Conservation (phyloP, 2,329 filamentous ascomycete genomes). For the Phaeosphaeria sp. region DNA sequence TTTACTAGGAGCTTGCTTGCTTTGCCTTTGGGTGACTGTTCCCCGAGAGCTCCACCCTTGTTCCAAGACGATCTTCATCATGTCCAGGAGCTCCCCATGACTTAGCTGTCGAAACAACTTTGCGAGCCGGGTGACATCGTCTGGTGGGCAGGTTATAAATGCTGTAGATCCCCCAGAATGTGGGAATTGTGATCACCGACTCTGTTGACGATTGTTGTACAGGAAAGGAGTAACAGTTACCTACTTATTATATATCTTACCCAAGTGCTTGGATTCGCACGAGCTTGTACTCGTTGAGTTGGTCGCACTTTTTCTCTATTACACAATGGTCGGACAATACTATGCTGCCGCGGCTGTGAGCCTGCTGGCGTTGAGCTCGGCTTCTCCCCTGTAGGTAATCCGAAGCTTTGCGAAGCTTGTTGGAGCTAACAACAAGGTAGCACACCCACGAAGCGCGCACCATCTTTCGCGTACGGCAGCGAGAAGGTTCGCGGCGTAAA, state of each 20-base stretch:
- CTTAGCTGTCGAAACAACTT: constrained; percentile 3
- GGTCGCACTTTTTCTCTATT: constrained; percentile 1
- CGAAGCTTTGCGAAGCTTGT: not conserved
- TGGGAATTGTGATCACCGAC: not conserved
- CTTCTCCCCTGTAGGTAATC: constrained; percentile 38
- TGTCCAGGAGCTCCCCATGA: constrained; percentile 4
- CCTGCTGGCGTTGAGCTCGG: constrained; percentile 39
- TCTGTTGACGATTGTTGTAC: not conserved
- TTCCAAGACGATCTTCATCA: constrained; percentile 4
- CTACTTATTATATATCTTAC: constrained; percentile 5
- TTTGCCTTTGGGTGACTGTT: too few relatives aligned
- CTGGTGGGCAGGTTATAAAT: constrained; percentile 3
- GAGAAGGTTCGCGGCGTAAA: constrained; percentile 70
- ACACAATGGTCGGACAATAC: constrained; percentile 38
- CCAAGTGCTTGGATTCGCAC: constrained; percentile 15
- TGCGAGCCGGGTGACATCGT: not conserved
- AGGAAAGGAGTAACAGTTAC: constrained; percentile 13
- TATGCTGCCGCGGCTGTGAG: constrained; percentile 32
- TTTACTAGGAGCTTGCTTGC: constrained; percentile 19
- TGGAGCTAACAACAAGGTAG: constrained; percentile 10
- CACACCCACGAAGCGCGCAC: constrained; percentile 34
- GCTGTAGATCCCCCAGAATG: constrained; percentile 4
- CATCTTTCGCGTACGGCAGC: constrained; percentile 60
- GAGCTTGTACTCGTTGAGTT: constrained; percentile 10
- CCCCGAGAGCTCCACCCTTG: constrained; percentile 27